Conservation (phyloP, 768 basidiomycete genomes). For the Leccinum longicurvipes region DNA sequence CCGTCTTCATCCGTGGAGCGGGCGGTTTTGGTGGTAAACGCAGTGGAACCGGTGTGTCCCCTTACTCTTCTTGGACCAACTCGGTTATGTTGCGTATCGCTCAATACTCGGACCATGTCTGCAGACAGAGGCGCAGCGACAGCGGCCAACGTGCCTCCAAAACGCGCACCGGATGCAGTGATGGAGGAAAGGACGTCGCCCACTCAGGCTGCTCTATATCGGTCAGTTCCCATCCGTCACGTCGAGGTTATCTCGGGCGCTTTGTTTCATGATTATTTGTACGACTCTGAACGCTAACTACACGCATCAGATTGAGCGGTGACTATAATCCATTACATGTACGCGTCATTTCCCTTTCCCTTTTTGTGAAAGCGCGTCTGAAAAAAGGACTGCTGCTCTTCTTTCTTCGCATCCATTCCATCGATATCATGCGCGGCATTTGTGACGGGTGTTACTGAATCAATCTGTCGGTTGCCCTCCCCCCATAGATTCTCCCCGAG, state of each 20-base stretch:
- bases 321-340: slow-evolving; percentile 91
- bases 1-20: slow-evolving; percentile 86
- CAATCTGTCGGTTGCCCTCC: slow-evolving; percentile 3
- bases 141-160: slow-evolving; percentile 76
- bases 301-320: slow-evolving; percentile 66
- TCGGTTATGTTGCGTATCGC: neutral
- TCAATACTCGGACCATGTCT: neutral
- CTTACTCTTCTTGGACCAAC: neutral
- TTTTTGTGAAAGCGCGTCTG: slow-evolving; percentile 1
- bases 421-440: neutral
- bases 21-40: slow-evolving; percentile 98
- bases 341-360: slow-evolving; percentile 20
- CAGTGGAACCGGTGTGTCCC: slow-evolving; percentile 61
- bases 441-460: neutral
- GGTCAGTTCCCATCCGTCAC: slow-evolving; percentile 44
- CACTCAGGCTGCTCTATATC: slow-evolving; percentile 87
- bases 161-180: slow-evolving; percentile 79
- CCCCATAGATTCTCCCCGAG: slow-evolving; percentile 74
- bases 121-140: slow-evolving; percentile 88
- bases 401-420: neutral
- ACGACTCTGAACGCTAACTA: neutral
- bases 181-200: slow-evolving; percentile 83
- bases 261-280: neutral
- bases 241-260: neutral
- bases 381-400: neutral